Evolutionary conservation across 2,329 filamentous ascomycete genomes (phyloP).

Genomic region (Thielaviopsis euricoi): DNA sequence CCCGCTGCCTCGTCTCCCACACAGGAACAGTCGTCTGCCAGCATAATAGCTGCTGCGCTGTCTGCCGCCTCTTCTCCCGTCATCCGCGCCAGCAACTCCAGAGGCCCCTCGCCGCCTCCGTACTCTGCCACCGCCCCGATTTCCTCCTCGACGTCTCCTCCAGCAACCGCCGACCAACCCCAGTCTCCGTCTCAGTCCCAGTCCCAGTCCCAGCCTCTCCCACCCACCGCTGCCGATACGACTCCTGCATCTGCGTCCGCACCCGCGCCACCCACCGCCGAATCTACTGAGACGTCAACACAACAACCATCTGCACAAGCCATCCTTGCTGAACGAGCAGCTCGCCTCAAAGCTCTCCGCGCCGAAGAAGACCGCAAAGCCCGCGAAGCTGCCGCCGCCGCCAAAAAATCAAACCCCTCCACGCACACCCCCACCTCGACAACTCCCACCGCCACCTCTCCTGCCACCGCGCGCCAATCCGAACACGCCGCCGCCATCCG

Average conservation of each 20-base stretch:
- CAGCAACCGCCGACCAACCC: conserved; percentile 4
- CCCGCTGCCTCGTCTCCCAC: conserved; percentile 4
- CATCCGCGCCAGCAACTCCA: conserved; percentile 8
- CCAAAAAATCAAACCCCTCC: conserved; percentile 20
- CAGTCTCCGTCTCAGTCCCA: conserved; percentile 7
- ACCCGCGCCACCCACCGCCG: conserved; percentile 13
- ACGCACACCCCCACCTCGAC: conserved; percentile 17
- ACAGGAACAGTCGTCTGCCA: conserved; percentile 10
- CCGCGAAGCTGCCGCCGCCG: conserved; percentile 1
- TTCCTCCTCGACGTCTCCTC: conserved; percentile 6
- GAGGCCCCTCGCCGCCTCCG: conserved; percentile 12
- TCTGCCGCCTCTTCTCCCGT: conserved; percentile 14
- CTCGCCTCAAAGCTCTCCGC: conserved; percentile 26
- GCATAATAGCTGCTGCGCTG: conserved; percentile 10
- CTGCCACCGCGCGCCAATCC: conserved; percentile 16
- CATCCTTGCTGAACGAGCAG: conserved; percentile 34
- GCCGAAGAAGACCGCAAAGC: conserved; percentile 10
- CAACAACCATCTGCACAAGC: conserved; percentile 14
- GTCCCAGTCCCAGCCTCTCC: neutral
- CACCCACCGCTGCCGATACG: conserved; percentile 12
- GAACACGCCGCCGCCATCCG: conserved; percentile 39
- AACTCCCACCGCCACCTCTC: neutral
- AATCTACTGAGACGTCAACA: neutral
- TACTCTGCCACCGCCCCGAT: conserved; percentile 11
- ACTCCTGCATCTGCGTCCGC: conserved; percentile 14